Evolutionary conservation across 2,329 filamentous ascomycete genomes (phyloP), one percentile per base, ranked within the genome.

Genomic region (Colletotrichum sp.): DNA sequence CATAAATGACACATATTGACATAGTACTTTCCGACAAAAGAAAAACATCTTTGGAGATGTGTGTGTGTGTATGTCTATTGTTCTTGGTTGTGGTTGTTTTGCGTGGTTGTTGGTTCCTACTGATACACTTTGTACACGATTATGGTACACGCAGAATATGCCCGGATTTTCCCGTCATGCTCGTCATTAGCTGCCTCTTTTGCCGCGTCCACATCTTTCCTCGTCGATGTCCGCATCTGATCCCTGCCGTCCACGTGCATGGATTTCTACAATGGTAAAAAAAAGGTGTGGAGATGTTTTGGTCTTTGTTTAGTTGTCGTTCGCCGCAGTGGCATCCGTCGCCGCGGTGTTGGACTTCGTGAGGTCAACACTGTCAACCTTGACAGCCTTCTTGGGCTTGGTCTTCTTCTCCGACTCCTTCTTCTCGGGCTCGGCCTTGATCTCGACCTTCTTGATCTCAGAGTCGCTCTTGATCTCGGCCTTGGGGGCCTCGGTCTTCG

Each of bases 321-420:
- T 84, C 26, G 82, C 83, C 21, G 74, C 78, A 2, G 83, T 84
- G 36, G 83, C 83, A 63, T 85, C 83, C 16, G 79, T 77, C 2
- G 81, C 81, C 68, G 78, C 76, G 74, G 77, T 80, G 4, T 82
- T 82, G 43, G 75, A 43, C 66, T 75, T 68, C 7, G 79, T 63
- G 15, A 75, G 72, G 68, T 75, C 72, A 9, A 75, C 72, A 18
- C 48, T 59, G 28, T 77, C 77, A 13, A 74, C 72, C 8, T 9
- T 28, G 36, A 65, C 30, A 16, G 64, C 74, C 55, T 26, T 30
- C 72, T 71, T 52, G n/a, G 28, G 64, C 59, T 71, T 68, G 21
- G 68, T 67, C 63, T 76, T 74, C 36, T 74, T 64, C 61, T 71
- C 60, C 43, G 43, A 3, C 65, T 68, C 39, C 66, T 60, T 52